Conservation (phyloP, 768 basidiomycete genomes). For the Mycena vitilis region DNA sequence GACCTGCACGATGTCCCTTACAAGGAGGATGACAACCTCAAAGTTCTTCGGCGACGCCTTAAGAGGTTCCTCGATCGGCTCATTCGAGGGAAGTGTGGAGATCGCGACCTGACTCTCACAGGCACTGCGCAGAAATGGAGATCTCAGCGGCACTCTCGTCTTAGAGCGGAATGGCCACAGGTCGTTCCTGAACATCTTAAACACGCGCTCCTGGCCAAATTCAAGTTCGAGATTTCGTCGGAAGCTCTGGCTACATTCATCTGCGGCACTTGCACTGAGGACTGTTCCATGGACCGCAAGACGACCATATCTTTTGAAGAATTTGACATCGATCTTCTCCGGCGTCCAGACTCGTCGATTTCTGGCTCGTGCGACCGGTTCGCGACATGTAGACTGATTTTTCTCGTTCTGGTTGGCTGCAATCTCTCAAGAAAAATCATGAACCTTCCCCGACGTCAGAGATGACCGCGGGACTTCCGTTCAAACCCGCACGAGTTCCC, state of each 20-base stretch:
- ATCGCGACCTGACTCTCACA: too few relatives aligned
- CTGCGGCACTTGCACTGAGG: background rate
- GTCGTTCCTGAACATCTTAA: background rate
- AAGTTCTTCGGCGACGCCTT: too few relatives aligned
- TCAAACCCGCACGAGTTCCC: background rate
- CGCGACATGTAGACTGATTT: background rate
- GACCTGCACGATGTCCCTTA: too few relatives aligned
- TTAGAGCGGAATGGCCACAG: background rate
- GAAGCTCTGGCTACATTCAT: background rate
- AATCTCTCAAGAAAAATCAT: background rate
- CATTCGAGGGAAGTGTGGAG: too few relatives aligned
- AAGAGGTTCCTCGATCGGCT: background rate
- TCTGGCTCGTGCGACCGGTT: slow-evolving; percentile 8
- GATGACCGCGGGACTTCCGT: background rate
- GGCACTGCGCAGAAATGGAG: background rate
- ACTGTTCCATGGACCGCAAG: background rate
- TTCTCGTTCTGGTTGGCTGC: background rate
- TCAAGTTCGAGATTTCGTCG: background rate
- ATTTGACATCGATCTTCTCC: background rate
- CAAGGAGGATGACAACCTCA: too few relatives aligned
- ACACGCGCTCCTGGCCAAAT: background rate
- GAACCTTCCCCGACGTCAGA: background rate
- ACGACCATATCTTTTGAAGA: background rate
- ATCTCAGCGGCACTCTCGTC: background rate
- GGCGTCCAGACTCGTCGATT: background rate